Evolutionary conservation across 176 grass and related monocot genomes (phyloP), one percentile per base, ranked within the genome.

Genomic region (Oryza australiensis): DNA sequence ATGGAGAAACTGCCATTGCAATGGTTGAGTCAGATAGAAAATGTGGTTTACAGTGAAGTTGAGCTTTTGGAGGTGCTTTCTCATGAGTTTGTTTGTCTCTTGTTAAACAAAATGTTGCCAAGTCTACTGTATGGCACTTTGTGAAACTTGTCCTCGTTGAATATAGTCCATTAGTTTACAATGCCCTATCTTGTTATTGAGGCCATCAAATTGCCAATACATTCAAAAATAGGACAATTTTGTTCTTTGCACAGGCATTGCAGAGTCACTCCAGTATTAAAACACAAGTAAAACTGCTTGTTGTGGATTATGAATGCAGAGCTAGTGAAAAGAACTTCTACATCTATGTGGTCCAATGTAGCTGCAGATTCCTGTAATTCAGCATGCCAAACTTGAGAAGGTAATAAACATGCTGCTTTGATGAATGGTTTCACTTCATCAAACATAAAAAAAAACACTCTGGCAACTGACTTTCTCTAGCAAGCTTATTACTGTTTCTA

Each of bases 241-340:
- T 70, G 70, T 83, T 88, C 66, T 78, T 63, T 74, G 45, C 77
- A 33, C 75, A 28, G 70, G 85, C 83, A 73, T 32, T 84, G 16
- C 83, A 65, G n/a, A 90, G 55, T 83, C 92, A 90, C 48, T 91
- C 71, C 20, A 76, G 70, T 73, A 84, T 83, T 92, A 49, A 49
- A 14, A 49, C 35, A 37, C 35, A 15, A 18, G 5, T 49, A 35
- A 20, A 68, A 20, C 3, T 68, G 65, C 65, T 35, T 68, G 30
- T 68, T 68, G 16, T 68, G 30, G 18, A 35, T 22, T 68, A 18
- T 15, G 32, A 68, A 1, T 18, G 22, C 66, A 35, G 29, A 18
- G 64, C 1, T 34, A 66, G 12, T 7, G 15, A 34, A 66, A 66
- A 14, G 2, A 63, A 26, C 10, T 46, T 14, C 2, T 46, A 46